phyloP scores from a whole-genome alignment of 257 asterid species.

The Scutellaria galericulata region DNA sequence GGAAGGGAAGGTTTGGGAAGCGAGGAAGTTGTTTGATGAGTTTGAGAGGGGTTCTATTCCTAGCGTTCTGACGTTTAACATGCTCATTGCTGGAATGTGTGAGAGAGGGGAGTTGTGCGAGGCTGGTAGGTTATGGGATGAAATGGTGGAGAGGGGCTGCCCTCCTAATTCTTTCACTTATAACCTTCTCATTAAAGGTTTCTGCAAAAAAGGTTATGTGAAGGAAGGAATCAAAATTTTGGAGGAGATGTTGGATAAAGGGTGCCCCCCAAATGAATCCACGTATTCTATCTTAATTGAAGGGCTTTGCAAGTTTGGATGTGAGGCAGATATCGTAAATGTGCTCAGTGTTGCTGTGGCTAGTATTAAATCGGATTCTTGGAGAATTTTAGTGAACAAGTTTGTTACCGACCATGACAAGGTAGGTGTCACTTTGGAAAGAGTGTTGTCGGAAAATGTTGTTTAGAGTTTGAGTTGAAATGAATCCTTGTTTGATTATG shows the following conservation, averaged over 20 bases:
- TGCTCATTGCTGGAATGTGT: conserved; percentile 87
- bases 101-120: conserved; percentile 79
- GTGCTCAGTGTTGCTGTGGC: conserved; percentile 58
- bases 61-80: conserved; percentile 75
- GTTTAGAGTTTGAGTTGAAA: conserved; percentile 29
- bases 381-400: conserved; percentile 49
- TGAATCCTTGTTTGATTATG: background rate
- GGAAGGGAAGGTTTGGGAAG: conserved; percentile 75
- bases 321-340: conserved; percentile 45
- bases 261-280: conserved; percentile 59
- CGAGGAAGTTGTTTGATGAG: conserved; percentile 78
- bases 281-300: conserved; percentile 65
- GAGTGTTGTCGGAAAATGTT: conserved; percentile 31
- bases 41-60: conserved; percentile 79
- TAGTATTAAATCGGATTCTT: conserved; percentile 41
- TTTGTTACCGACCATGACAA: conserved; percentile 34
- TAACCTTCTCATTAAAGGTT: conserved; percentile 71
- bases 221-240: conserved; percentile 68
- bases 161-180: conserved; percentile 82
- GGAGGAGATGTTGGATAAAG: conserved; percentile 81
- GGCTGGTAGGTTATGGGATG: conserved; percentile 95
- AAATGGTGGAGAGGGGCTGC: conserved; percentile 80
- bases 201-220: conserved; percentile 70
- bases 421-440: conserved; percentile 34
- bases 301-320: conserved; percentile 56